Conservation (phyloP, 805 yeast species). For the Debaryomyces castellii region DNA sequence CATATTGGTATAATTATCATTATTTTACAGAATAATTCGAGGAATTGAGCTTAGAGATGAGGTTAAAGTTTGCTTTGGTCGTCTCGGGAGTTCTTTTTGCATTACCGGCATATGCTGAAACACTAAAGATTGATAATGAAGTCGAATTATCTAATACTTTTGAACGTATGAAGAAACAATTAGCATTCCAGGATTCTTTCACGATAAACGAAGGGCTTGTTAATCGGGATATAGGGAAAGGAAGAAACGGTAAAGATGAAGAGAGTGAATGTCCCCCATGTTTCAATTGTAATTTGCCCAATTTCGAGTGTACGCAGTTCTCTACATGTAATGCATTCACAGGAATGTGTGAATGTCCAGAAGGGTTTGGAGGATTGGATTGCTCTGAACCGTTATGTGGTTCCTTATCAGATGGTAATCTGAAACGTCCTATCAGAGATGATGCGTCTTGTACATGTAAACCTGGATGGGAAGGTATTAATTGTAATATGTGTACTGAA, state of each 20-base stretch:
- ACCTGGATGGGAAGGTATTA: conserved; percentile 91
- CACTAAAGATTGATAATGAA: not conserved
- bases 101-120: not conserved
- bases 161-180: conserved; percentile 16
- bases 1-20: not conserved
- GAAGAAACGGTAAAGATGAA: conserved; percentile 6
- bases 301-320: conserved; percentile 86
- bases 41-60: not conserved
- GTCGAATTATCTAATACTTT: conserved; percentile 12
- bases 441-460: conserved; percentile 65
- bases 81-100: conserved; percentile 3
- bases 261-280: conserved; percentile 77
- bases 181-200: not conserved
- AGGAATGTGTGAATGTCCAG: conserved; percentile 89
- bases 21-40: not conserved
- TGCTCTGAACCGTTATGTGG: conserved; percentile 91
- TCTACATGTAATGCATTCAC: conserved; percentile 84
- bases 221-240: not conserved
- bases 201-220: not conserved
- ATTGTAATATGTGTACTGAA: conserved; percentile 79
- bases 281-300: conserved; percentile 91
- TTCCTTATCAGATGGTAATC: conserved; percentile 59
- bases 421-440: conserved; percentile 62
- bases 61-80: not conserved
- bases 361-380: conserved; percentile 92